A percentile compares a stretch with the other conserved stretches of the same genome.
Conservation (phyloP, 2,329 filamentous ascomycete species). For the Talaromyces amestolkiae region DNA sequence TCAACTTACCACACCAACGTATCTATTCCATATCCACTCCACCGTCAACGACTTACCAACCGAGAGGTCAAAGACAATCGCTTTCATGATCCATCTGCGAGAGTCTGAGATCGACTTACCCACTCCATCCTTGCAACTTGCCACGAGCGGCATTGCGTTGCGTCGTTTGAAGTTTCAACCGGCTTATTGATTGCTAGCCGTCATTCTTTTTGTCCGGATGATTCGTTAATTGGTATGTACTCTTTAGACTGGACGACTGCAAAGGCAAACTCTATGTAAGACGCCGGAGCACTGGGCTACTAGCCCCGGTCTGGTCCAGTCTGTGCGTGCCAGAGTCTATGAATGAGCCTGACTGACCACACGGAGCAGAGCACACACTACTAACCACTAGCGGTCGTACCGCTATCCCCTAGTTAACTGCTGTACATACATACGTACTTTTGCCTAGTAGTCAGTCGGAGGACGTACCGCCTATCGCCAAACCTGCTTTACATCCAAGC, state of each 20-base stretch:
- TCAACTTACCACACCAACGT: not conserved
- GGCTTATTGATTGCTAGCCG: not conserved
- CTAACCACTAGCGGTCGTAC: not conserved
- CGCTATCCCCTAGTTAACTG: no score
- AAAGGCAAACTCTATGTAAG: constrained; percentile 1
- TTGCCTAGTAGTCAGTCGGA: not conserved
- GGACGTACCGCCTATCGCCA: not conserved
- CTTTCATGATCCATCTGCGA: not conserved
- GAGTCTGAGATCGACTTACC: not conserved
- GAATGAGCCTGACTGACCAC: not conserved
- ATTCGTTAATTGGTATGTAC: not conserved
- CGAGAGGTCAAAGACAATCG: not conserved
- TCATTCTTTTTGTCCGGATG: not conserved
- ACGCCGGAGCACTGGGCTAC: not conserved
- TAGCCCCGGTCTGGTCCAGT: constrained; percentile 4
- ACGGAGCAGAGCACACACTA: not conserved
- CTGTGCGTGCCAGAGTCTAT: not conserved
- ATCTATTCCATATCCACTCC: not conserved
- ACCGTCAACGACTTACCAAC: not conserved
- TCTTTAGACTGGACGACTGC: no score
- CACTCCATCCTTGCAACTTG: not conserved
- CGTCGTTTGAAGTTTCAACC: not conserved
- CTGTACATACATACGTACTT: no score
- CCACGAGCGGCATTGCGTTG: constrained; percentile 7
- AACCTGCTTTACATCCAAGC: not conserved